Conservation (phyloP, 306 rosid species). For the Dalbergia oliveri region DNA sequence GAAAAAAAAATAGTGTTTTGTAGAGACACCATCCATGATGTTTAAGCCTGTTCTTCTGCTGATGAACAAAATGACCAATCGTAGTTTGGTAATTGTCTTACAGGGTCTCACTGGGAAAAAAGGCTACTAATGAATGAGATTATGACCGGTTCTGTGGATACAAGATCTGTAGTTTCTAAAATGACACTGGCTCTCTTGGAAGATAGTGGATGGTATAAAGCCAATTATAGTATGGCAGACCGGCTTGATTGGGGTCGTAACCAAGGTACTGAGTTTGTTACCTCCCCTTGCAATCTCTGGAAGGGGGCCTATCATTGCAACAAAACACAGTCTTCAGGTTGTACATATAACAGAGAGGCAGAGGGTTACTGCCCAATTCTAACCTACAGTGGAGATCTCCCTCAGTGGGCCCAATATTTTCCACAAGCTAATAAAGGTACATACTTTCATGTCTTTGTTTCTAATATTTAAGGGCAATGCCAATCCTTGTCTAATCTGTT, state of each 20-base stretch:
- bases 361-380: conserved; percentile 98
- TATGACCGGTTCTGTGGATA: conserved; percentile 99
- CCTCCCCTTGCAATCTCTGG: conserved; percentile 91
- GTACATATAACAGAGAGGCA: conserved; percentile 98
- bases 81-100: conserved; percentile 30
- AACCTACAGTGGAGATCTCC: conserved; percentile 89
- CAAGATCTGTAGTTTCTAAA: conserved; percentile 97
- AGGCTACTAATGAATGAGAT: conserved; percentile 98
- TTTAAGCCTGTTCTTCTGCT: conserved; percentile 18
- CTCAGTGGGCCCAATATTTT: conserved; percentile 95
- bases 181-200: conserved; percentile 96
- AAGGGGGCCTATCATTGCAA: conserved; percentile 98
- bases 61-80: conserved; percentile 22
- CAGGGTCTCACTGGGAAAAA: conserved; percentile 99
- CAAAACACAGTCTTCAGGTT: conserved; percentile 90
- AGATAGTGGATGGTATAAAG: conserved; percentile 99
- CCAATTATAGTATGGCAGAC: conserved; percentile 99
- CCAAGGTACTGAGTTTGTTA: conserved; percentile 93
- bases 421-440: conserved; percentile 92
- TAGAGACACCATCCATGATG: conserved; percentile 10
- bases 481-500: conserved; percentile 14
- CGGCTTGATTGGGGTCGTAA: conserved; percentile 97
- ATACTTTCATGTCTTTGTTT: conserved; percentile 35
- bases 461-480: conserved; percentile 8
- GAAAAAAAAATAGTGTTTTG: background rate